These are phyloP conservation scores for Sanghuangporus baumii DNA, from an alignment of 1,284 basidiomycete genomes.

Conservation along the genomic window DNA sequence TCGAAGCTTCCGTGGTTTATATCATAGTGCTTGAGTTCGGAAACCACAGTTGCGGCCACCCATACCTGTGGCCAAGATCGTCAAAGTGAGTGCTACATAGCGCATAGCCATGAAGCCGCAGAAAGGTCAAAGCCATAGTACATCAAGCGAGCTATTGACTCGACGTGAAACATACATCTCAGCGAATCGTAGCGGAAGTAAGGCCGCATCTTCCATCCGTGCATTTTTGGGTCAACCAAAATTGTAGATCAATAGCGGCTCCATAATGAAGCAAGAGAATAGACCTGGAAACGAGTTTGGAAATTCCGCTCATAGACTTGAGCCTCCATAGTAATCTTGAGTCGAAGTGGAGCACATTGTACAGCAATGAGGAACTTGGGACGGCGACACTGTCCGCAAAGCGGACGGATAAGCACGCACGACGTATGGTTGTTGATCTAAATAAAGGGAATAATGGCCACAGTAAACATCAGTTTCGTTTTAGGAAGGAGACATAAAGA, in stretches of 20 bases:
- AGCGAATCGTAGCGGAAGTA: neutral
- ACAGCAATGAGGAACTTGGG: neutral
- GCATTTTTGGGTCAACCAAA: neutral
- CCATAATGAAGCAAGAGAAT: neutral
- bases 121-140: neutral
- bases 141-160: neutral
- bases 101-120: too few species aligned
- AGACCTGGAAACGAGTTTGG: neutral
- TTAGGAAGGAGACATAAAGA: neutral
- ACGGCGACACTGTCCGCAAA: neutral
- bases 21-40: neutral
- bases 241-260: neutral
- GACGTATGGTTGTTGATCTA: neutral
- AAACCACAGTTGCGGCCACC: too few species aligned
- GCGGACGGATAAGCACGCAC: neutral
- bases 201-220: neutral
- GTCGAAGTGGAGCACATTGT: neutral
- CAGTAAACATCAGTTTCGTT: neutral
- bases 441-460: neutral
- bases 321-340: neutral
- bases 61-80: too few species aligned
- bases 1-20: neutral
- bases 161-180: neutral
- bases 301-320: neutral
- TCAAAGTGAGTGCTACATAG: too few species aligned